Conservation (phyloP, 331 rosid species). For the Stylosanthes scabra region DNA sequence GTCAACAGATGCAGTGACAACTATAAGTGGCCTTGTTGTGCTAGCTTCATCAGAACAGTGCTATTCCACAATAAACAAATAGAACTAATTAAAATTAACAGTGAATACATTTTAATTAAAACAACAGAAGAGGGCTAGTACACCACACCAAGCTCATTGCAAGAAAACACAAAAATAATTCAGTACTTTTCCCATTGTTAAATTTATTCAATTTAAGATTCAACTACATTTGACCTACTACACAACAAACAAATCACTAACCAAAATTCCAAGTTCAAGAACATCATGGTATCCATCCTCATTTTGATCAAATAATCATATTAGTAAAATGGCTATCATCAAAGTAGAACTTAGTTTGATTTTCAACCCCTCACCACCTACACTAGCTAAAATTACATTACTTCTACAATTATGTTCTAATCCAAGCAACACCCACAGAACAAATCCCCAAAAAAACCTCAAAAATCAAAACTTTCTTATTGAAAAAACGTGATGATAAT, state of each 20-base stretch:
- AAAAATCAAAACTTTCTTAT: neutral
- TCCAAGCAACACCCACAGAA: constrained; percentile 23
- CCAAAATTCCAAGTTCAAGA: neutral
- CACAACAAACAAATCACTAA: constrained; percentile 26
- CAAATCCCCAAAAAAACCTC: neutral
- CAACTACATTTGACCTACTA: constrained; percentile 22
- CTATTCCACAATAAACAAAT: constrained; percentile 48
- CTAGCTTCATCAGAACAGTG: constrained; percentile 76
- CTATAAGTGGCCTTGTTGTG: constrained; percentile 81
- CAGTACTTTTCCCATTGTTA: constrained; percentile 19
- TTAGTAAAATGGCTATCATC: neutral
- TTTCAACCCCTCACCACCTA: neutral
- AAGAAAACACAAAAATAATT: constrained; percentile 21
- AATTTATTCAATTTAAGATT: neutral
- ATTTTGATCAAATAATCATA: constrained; percentile 2
- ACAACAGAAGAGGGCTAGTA: constrained; percentile 38
- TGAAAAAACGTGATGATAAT: neutral
- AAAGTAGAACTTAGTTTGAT: constrained; percentile 4
- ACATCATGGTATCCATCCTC: neutral
- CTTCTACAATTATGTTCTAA: no score
- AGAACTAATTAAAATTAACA: neutral
- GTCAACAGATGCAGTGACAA: constrained; percentile 92
- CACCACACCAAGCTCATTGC: constrained; percentile 8
- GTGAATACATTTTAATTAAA: constrained; percentile 9
- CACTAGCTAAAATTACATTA: neutral